Evolutionary conservation across 768 basidiomycete genomes (phyloP), one percentile per base, ranked within the genome.

Genomic region (Xerocomus potaroensis): DNA sequence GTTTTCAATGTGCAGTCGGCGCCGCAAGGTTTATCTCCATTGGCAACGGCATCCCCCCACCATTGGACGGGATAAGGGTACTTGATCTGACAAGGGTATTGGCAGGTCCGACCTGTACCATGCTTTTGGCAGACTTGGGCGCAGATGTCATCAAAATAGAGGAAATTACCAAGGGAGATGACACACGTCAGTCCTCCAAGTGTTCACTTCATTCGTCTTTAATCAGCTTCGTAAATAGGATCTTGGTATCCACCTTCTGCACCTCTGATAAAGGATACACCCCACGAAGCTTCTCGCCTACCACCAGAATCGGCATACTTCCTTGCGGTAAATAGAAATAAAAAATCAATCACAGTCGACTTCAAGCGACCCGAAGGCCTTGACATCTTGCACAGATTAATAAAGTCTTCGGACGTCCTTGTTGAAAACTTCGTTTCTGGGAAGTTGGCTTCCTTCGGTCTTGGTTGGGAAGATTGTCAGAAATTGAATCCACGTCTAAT

Each of bases 61-160:
- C 93, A 3, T 68, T 97, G 49, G 73, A 77, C 51, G 91, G 89
- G 14, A 71, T 94, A 54, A 81, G 77, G 58, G 77, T 96, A n/a
- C 72, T 97, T 19, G 94, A 97, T 66, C 68, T 96, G 45, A 91
- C 92, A 12, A 78, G 94, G 23, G 87, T 96, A 1, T 71, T 97
- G 40, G 92, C 92, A n/a, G 92, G 91, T 0, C 92, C 92, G 26
- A 86, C 85, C 1, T 81, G 86, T n/a, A 89, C 91, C 2, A 89
- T 94, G 92, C 76, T 95, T 50, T 74, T 96, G n/a, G 92, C 84
- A 7, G 91, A 94, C 68, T 69, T 94, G 29, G 86, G 91, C 1
- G 94, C 94, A 38, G 91, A 97, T 61, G 91, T 97, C 23, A 79
- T 96, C 64, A 97, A 96, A 64, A 80, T 96, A 5, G 91, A 94